Evolutionary conservation across 2,329 filamentous ascomycete genomes (phyloP).

Genomic region (Cercospora citrullina): DNA sequence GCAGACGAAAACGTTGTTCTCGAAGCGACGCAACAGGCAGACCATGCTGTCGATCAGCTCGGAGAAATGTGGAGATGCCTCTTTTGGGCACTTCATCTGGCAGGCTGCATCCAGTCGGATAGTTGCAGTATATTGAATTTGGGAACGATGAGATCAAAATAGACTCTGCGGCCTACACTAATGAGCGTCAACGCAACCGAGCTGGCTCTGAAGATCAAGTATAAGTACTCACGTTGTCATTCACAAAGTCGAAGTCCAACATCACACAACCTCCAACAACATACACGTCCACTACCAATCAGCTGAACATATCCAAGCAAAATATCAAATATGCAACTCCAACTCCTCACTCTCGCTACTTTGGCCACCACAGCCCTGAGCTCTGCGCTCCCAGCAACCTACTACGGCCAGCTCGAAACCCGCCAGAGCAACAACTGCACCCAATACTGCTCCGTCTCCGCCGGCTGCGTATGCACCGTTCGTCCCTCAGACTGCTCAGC

Average conservation of each 20-base stretch:
- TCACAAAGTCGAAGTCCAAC: background rate
- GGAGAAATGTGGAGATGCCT: conserved; percentile 3
- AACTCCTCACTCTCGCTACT: conserved; percentile 23
- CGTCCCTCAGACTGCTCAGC: conserved; percentile 30
- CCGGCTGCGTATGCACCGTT: conserved; percentile 29
- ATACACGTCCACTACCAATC: background rate
- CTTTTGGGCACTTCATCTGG: conserved; percentile 7
- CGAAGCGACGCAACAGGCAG: conserved; percentile 19
- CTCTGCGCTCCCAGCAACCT: conserved; percentile 24
- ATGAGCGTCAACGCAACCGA: background rate
- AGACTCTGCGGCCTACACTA: conserved; percentile 14
- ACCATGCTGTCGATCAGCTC: conserved; percentile 23
- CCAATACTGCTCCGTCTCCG: conserved; percentile 24
- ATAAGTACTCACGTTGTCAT: background rate
- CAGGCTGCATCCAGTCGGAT: conserved; percentile 24
- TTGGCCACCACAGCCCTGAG: conserved; percentile 21
- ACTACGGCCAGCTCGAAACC: conserved; percentile 19
- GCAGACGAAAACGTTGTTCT: background rate
- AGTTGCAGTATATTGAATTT: background rate
- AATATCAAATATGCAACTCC: conserved; percentile 22
- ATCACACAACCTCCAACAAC: background rate
- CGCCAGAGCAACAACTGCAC: conserved; percentile 27
- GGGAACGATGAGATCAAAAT: conserved; percentile 5
- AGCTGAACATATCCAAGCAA: background rate
- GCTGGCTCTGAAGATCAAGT: background rate